These are phyloP conservation scores for Lachnellula arida DNA, from an alignment of 2,329 filamentous ascomycete genomes.

Conservation along the genomic window DNA sequence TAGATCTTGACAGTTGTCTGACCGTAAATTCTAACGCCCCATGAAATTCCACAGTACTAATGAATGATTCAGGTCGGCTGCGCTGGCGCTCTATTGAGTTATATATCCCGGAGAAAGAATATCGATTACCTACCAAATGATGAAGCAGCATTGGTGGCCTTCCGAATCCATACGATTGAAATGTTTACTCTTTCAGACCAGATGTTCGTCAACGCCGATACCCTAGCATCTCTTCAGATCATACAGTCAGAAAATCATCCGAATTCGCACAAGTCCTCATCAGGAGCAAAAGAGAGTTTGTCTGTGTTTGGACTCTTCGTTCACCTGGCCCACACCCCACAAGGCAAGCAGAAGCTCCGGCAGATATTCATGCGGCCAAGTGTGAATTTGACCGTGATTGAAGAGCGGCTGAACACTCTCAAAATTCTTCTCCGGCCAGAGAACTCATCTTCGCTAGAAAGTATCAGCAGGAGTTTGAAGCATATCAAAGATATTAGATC, in stretches of 20 bases:
- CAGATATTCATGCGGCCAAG: slow-evolving; percentile 79
- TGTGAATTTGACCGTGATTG: slow-evolving; percentile 61
- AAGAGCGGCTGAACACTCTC: slow-evolving; percentile 67
- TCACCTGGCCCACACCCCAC: slow-evolving; percentile 67
- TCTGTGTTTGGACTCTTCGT: slow-evolving; percentile 83
- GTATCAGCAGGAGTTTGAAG: slow-evolving; percentile 57
- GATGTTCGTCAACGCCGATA: slow-evolving; percentile 80
- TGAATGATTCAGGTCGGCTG: slow-evolving; percentile 56
- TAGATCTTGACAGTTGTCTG: slow-evolving; percentile 69
- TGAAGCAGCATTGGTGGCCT: slow-evolving; percentile 46
- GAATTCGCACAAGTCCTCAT: slow-evolving; percentile 66
- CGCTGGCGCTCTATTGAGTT: slow-evolving; percentile 78
- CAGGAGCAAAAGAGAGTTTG: slow-evolving; percentile 70
- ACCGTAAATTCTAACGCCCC: slow-evolving; percentile 46
- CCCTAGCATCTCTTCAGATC: slow-evolving; percentile 78
- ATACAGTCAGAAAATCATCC: slow-evolving; percentile 78
- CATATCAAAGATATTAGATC: slow-evolving; percentile 72
- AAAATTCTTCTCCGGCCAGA: slow-evolving; percentile 60
- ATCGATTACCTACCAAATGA: slow-evolving; percentile 59
- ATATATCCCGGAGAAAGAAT: slow-evolving; percentile 65
- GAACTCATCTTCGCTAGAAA: slow-evolving; percentile 53
- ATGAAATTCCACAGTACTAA: slow-evolving; percentile 3
- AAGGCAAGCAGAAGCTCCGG: slow-evolving; percentile 71
- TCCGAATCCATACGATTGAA: slow-evolving; percentile 59
- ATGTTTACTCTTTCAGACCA: slow-evolving; percentile 65